Base-by-base conservation (phyloP, 345 rosid genomes). In the Eucalyptus polybractea region DNA sequence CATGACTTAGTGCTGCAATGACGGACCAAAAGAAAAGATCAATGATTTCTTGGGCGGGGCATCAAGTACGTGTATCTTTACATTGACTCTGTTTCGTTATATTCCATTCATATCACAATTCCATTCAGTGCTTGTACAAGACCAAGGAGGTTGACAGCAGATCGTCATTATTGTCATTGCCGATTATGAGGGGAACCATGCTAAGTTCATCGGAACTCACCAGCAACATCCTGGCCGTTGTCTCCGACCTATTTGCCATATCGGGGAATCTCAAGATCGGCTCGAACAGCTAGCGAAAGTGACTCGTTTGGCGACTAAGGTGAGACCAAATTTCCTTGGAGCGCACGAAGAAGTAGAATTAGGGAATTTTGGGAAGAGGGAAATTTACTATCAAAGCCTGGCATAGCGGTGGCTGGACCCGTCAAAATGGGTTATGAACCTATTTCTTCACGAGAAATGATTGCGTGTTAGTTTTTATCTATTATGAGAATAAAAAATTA, bases 101-200 rank as follows among this genome's bases (percentile, higher is more conserved):
- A 53, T 53, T 53, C 25, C 58, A 53, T 53, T 53, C 25, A 53
- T 53, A 21, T 53, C 58, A 53, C 25, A 53, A 53, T 53, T 53
- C 5, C 58, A 53, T 53, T 53, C 1, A 0, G 10, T 19, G 99
- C 92, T 92, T 93, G 89, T 95, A 95, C 88, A 95, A 95, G 6
- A 81, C 91, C 54, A 49, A 1, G 58, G 88, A 88, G 86, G 88
- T 88, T 8, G 31, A 6, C 76, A 51, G 19, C 44, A 47, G 50
- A 56, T 47, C 62, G 29, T 25, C 40, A 16, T 11, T 50, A 49
- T 45, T 27, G 17, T n/a, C 91, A 15, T 42, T 47, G 3, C 54
- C 88, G 47, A 90, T 80, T 27, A 29, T 91, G 67, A 80, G 76
- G 76, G 13, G 13, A 56, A 90, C 91, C 56, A 89, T 90, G 93